These are phyloP conservation scores for Babesia bigemina DNA, from an alignment of 169 alveolate genomes.

Conservation along the genomic window DNA sequence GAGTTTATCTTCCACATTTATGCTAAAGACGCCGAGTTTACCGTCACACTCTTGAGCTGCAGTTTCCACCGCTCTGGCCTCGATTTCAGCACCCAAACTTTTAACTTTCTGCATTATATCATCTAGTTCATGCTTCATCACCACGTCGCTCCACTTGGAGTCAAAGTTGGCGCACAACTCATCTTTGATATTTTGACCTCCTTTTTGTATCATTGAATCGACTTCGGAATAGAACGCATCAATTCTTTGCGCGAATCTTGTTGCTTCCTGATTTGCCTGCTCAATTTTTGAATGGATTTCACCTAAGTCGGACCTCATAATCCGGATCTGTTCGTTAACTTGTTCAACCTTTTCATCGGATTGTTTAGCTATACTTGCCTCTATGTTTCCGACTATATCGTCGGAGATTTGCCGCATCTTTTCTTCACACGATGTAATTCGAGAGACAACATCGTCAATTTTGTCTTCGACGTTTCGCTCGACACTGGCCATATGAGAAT, in stretches of 20 bases:
- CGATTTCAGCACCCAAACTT: background rate
- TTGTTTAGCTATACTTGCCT: constrained; percentile 8
- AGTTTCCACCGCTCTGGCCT: background rate
- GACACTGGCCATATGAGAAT: background rate
- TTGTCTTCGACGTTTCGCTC: constrained; percentile 13
- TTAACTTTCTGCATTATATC: background rate
- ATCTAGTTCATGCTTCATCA: background rate
- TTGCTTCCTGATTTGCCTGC: background rate
- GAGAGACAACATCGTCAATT: background rate
- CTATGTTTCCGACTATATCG: constrained; percentile 3
- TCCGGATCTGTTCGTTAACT: background rate
- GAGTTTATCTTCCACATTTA: constrained; percentile 33
- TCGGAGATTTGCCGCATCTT: background rate
- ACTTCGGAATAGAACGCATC: constrained; percentile 2
- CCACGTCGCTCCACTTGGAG: constrained; percentile 1
- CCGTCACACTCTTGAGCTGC: constrained; percentile 30
- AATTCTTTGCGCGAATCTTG: background rate
- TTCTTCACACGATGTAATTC: background rate
- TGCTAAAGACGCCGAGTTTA: constrained; percentile 11
- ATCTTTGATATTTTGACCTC: background rate
- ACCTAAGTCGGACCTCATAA: constrained; percentile 1
- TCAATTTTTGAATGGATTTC: background rate
- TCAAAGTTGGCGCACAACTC: constrained; percentile 10
- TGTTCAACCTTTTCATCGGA: background rate
- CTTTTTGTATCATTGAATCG: no score